These are phyloP conservation scores for Xylaria cubensis DNA, from an alignment of 495 filamentous ascomycete species.

Conservation along the genomic window DNA sequence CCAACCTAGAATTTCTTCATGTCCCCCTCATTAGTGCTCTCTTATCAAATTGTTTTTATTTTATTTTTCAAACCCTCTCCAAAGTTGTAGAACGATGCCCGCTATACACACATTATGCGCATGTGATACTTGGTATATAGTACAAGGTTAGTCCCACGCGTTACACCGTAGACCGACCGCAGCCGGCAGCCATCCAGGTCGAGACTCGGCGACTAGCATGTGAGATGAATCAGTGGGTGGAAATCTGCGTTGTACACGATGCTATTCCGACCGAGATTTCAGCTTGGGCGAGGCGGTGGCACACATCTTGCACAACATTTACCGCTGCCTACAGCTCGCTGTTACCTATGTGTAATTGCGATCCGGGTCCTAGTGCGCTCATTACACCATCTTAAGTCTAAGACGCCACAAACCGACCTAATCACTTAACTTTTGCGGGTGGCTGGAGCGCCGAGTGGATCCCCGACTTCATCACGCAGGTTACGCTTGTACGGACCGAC, in stretches of 20 bases:
- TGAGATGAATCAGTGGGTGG: background rate
- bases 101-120: background rate
- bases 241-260: background rate
- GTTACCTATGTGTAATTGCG: too few species aligned
- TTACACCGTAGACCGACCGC: background rate
- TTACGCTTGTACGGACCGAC: background rate
- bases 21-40: background rate
- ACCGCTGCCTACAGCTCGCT: background rate
- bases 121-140: background rate
- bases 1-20: background rate
- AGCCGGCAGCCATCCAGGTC: background rate
- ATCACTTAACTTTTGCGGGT: background rate
- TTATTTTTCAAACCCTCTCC: background rate
- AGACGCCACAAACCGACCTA: background rate
- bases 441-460: slow-evolving; percentile 22
- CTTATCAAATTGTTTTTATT: background rate
- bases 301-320: slow-evolving; percentile 5
- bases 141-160: background rate
- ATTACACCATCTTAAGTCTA: background rate
- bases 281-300: slow-evolving; percentile 3
- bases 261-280: background rate
- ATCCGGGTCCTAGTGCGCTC: background rate
- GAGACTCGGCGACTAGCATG: background rate
- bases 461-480: background rate
- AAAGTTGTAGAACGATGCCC: background rate